These are phyloP conservation scores for Golubevia sp. DNA, from an alignment of 1,284 basidiomycete genomes.

Conservation along the genomic window DNA sequence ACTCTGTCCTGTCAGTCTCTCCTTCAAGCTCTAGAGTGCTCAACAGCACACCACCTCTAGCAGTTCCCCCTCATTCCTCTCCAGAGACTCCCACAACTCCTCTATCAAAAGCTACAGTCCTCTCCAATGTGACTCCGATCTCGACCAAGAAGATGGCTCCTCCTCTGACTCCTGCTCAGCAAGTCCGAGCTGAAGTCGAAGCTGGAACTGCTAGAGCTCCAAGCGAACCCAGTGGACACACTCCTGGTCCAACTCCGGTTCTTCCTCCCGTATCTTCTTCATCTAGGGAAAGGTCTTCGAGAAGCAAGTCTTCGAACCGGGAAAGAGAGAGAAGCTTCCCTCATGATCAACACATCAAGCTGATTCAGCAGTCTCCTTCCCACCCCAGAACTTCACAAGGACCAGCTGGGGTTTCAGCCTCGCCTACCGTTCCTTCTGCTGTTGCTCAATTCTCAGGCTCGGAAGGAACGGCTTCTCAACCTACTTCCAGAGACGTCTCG, in stretches of 20 bases:
- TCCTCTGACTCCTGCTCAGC: constrained; percentile 32
- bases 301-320: background rate
- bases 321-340: background rate
- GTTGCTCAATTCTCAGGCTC: no score
- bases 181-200: constrained; percentile 40
- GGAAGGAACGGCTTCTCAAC: no score
- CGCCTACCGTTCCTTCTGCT: no score
- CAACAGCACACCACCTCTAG: constrained; percentile 13
- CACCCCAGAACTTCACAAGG: no score
- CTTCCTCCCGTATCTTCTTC: background rate
- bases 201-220: constrained; percentile 44
- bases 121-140: background rate
- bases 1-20: background rate
- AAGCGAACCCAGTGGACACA: constrained; percentile 24
- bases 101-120: background rate
- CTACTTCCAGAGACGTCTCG: no score
- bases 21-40: background rate
- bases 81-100: constrained; percentile 5
- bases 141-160: background rate
- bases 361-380: no score
- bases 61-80: constrained; percentile 1
- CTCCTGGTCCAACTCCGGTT: constrained; percentile 10
- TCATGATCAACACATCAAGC: no score
- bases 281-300: constrained; percentile 1
- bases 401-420: no score